Evolutionary conservation across 228 moss, liverwort and hornwort genomes (phyloP), one percentile per base, ranked within the genome.

Genomic region (Sphagnum magellanicum): DNA sequence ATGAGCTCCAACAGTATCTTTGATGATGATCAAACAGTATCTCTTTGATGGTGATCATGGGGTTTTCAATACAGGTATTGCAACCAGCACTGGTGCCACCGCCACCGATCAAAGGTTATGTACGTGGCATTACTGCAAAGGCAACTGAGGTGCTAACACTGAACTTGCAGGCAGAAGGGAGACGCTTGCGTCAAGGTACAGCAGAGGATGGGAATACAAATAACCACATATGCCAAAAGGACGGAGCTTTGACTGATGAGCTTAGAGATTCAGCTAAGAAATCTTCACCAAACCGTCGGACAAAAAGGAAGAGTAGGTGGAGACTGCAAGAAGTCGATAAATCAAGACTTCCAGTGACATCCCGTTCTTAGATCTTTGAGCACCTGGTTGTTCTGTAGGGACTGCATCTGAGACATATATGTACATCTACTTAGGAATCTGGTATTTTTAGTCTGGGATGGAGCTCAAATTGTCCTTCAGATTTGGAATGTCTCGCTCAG

Each of bases 141-240:
- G 66, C 91, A 67, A 84, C 80, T 6, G 89, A 91, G 75, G 53
- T 67, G 16, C 69, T 94, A 71, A 74, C 91, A 46, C 71, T 78
- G 59, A 89, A 91, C 73, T 73, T 94, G 61, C 94, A 94, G 78
- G 89, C 89, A 10, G 94, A 94, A 64, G 91, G 91, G 59, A 94
- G 83, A 65, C 73, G 94, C 50, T 49, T 94, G 65, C 85, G 94
- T 51, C 89, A 88, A 71, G 73, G 70, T 47, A 61, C 59, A 15
- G 60, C 53, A 17, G 73, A 68, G 6, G 13, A 51, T 46, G 13
- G 57, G 72, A 67, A 12, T 12, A 69, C 17, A 8, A 62, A 14
- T 16, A 14, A 51, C 63, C 61, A 68, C 61, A 74, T 48, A 66
- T 17, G 13, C 58, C 57, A 72, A 48, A 70, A 63, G 53, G 64